phyloP scores from a whole-genome alignment of 768 basidiomycete species.

The Cyclocybe cylindracea region DNA sequence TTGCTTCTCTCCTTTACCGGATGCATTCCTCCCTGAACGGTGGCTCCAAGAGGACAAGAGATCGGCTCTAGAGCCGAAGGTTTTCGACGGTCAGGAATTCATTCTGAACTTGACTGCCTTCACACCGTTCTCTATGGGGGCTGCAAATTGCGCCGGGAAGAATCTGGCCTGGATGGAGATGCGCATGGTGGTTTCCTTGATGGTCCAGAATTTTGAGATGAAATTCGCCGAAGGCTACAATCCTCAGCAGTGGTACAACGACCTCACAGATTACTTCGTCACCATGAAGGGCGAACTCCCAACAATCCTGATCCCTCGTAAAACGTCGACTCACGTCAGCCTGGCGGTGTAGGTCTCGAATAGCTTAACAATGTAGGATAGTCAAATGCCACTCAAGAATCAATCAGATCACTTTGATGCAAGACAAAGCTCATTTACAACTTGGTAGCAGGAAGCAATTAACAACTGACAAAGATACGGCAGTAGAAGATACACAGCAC shows the following conservation, averaged over 20 bases:
- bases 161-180: slow-evolving; percentile 38
- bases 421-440: no score
- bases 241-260: slow-evolving; percentile 25
- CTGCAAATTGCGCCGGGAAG: slow-evolving; percentile 51
- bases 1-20: slow-evolving; percentile 36
- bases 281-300: slow-evolving; percentile 31
- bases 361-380: no score
- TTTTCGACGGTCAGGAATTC: slow-evolving; percentile 28
- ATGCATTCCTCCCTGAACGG: slow-evolving; percentile 38
- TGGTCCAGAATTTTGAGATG: slow-evolving; percentile 29
- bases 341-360: no score
- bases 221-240: slow-evolving; percentile 24
- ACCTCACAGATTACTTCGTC: slow-evolving; percentile 32
- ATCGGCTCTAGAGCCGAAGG: slow-evolving; percentile 29
- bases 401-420: no score
- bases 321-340: background rate
- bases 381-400: no score
- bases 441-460: no score
- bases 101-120: slow-evolving; percentile 29
- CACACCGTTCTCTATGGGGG: slow-evolving; percentile 43
- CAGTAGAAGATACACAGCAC: slow-evolving; percentile 5
- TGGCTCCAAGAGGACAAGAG: slow-evolving; percentile 31
- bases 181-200: slow-evolving; percentile 28
- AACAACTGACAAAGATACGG: background rate
- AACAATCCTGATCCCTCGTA: slow-evolving; percentile 32